These are phyloP conservation scores for Phytophthora melonis DNA, from an alignment of 352 stramenopile genomes.

Conservation along the genomic window DNA sequence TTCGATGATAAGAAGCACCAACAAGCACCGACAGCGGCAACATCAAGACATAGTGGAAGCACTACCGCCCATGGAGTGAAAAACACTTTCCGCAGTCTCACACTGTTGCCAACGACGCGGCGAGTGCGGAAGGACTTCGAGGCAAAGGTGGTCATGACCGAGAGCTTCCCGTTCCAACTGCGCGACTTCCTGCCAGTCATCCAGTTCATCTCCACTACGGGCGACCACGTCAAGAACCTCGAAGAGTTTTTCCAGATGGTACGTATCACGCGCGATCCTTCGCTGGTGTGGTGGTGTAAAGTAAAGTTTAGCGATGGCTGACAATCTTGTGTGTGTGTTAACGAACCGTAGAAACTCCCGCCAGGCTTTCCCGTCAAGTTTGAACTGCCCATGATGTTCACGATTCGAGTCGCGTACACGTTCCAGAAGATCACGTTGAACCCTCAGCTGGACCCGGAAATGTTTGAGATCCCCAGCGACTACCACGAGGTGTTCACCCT, in stretches of 20 bases:
- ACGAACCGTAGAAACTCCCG: constrained; percentile 68
- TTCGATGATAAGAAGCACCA: constrained; percentile 41
- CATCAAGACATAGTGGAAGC: neutral
- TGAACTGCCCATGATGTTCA: constrained; percentile 87
- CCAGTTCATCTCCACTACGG: constrained; percentile 79
- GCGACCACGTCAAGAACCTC: constrained; percentile 81
- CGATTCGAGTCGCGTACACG: constrained; percentile 80
- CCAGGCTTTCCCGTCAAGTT: constrained; percentile 85
- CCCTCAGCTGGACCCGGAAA: constrained; percentile 49
- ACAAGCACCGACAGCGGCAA: neutral
- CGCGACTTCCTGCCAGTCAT: constrained; percentile 81
- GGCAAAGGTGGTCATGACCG: constrained; percentile 79
- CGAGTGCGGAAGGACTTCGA: constrained; percentile 76
- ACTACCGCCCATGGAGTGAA: constrained; percentile 27
- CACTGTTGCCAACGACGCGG: constrained; percentile 55
- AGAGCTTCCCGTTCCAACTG: constrained; percentile 79
- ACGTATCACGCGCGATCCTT: constrained; percentile 13
- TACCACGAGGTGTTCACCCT: constrained; percentile 69
- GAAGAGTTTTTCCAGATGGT: constrained; percentile 90
- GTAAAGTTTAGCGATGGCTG: neutral
- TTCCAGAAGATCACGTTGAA: constrained; percentile 78
- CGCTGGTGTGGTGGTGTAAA: neutral
- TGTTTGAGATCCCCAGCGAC: constrained; percentile 66
- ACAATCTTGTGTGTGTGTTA: constrained; percentile 8
- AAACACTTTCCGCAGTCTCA: constrained; percentile 78